Base-by-base conservation (phyloP, 2,329 filamentous ascomycete species). In the Hypoxylon sp. region DNA sequence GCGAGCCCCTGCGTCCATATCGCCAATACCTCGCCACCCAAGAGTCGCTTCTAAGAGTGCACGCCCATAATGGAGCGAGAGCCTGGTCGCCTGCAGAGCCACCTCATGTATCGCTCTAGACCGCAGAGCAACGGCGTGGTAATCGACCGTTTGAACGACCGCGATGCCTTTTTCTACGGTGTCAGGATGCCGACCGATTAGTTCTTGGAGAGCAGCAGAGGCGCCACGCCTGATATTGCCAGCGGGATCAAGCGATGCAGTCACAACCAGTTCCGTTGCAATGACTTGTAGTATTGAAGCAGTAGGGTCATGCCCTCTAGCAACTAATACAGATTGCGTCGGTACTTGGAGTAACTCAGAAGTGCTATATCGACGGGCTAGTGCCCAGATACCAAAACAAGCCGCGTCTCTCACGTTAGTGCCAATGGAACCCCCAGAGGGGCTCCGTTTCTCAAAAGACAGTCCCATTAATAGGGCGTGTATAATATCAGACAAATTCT, bases 301-400 rank as follows among this genome's bases (percentile, higher is more conserved):
- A 2, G 77, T 75, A 6, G 71, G 62, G 70, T 70, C 60, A 63
- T 82, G 77, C 23, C 79, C 73, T 62, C 80, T 80, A 61, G 83
- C 79, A 13, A 81, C 77, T 46, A 80, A 73, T 59, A 86, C 75
- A 38, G 84, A 80, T 72, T 82, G 70, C 1, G 82, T 82, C 1
- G 87, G 82, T 0, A 97, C 86, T 0, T 83, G 83, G 10, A 91
- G 83, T 5, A 98, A 84, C 78, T 98, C 95, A 0, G 83, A 76
- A 0, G 94, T 97, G 0, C 88, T 90, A 74, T 98, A 99, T 60
- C 95, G 90, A 60, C 96, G 87, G 21, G 95, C 93, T 6, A 98
- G 79, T 1, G 94, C 92, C 96, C 96, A 99, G 23, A 98, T 91
- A 5, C 96, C 96, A 77, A 98, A 99, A 77, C 94, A 98, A 2